Evolutionary conservation across 176 grass and related monocot species (phyloP), one percentile per base, ranked within the genome.

Genomic region (Tillandsia fasciculata): DNA sequence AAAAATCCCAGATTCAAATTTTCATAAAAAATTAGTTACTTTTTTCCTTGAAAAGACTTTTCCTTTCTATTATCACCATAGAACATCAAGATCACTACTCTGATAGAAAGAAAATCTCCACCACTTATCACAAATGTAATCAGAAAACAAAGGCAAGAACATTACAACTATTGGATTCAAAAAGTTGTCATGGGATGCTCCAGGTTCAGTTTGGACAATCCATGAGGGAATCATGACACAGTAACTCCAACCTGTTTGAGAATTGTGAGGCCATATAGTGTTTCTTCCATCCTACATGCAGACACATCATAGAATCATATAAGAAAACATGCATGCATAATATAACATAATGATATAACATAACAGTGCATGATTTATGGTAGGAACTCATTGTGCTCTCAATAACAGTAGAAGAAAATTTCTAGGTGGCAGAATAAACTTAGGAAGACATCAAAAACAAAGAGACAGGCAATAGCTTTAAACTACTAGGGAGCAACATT

Each of bases 201-300:
- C 82, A 74, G 84, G 75, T 80, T 99, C 95, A 20, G 81, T 76
- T 81, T 90, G 77, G 52, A 88, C 73, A 23, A 75, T 93, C 95
- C 95, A 99, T 77, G 95, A 99, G 74, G 95, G 95, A 52, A 99
- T 69, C 33, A 79, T 90, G 66, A 99, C 87, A 82, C 95, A 99
- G 81, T 90, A 99, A 83, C 95, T 99, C 87, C 87, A 99, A 18
- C 95, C 95, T 20, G 87, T 93, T 81, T 84, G 95, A 74, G 84
- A 87, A 71, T 93, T 93, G 82, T 99, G 95, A 73, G 95, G 95
- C 95, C 95, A 99, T 50, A 93, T 17, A 48, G 95, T 90, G 33
- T 86, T 93, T 78, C 78, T 93, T 67, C 95, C 95, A 77, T 93
- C 90, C 95, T 99, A 81, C 50, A 61, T 53, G 28, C 23, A 79